These are phyloP conservation scores for Rhodofomes roseus DNA, from an alignment of 1,284 basidiomycete species.

Conservation along the genomic window DNA sequence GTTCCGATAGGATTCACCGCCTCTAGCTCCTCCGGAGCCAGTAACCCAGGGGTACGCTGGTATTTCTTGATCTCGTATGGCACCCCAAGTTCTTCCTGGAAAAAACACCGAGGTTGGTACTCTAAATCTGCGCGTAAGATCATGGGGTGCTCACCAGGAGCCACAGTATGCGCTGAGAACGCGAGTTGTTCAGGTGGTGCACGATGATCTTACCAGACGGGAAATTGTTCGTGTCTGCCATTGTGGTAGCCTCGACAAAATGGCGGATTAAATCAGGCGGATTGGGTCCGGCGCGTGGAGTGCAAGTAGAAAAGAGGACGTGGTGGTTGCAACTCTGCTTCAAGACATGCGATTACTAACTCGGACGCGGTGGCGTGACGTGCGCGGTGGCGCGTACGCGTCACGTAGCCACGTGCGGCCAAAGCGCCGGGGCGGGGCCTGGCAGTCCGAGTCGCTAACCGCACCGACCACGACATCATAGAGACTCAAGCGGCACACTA, in stretches of 20 bases:
- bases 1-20: conserved; percentile 29
- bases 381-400: neutral
- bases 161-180: conserved; percentile 52
- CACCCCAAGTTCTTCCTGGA: conserved; percentile 46
- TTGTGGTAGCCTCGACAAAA: neutral
- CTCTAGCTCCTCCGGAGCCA: conserved; percentile 36
- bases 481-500: too few species aligned
- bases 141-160: conserved; percentile 36
- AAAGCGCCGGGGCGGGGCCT: too few species aligned
- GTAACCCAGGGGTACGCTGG: conserved; percentile 31
- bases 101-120: neutral
- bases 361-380: neutral
- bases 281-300: too few species aligned
- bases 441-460: too few species aligned
- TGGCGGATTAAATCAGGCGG: neutral
- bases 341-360: too few species aligned
- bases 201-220: conserved; percentile 17
- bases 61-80: conserved; percentile 48
- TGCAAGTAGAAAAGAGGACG: too few species aligned
- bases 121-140: neutral
- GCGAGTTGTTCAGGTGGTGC: conserved; percentile 49
- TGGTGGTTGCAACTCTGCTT: too few species aligned
- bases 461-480: too few species aligned
- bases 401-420: too few species aligned
- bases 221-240: neutral